phyloP scores from a whole-genome alignment of 768 basidiomycete species.

The Dioszegia aurantiaca region DNA sequence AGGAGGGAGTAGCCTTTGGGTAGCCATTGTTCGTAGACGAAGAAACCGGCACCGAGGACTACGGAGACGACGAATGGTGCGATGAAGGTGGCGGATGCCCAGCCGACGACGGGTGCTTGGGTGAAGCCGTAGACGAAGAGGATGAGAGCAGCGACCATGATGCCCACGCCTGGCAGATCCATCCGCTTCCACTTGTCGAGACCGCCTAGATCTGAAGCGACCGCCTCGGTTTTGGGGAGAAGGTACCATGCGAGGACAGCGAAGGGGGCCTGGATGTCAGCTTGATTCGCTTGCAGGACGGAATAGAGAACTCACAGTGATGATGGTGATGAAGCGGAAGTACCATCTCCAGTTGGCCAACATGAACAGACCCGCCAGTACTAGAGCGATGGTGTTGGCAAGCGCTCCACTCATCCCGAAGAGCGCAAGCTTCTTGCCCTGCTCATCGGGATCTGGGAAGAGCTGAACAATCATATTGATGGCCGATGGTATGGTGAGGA shows the following conservation, averaged over 20 bases:
- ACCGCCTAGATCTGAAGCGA: conserved; percentile 39
- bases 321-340: conserved; percentile 48
- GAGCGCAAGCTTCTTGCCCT: conserved; percentile 43
- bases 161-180: conserved; percentile 43
- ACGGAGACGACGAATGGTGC: conserved; percentile 45
- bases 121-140: conserved; percentile 49
- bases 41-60: conserved; percentile 35
- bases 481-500: conserved; percentile 38
- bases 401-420: conserved; percentile 47
- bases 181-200: conserved; percentile 42
- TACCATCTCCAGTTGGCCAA: conserved; percentile 50
- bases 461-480: conserved; percentile 29
- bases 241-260: conserved; percentile 42
- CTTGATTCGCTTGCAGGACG: not conserved
- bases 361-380: conserved; percentile 47
- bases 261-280: conserved; percentile 35
- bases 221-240: conserved; percentile 40
- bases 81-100: conserved; percentile 41
- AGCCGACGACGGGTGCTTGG: conserved; percentile 42
- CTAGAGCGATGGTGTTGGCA: conserved; percentile 43
- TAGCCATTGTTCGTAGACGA: conserved; percentile 40
- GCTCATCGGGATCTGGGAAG: conserved; percentile 42
- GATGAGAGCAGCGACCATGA: conserved; percentile 39
- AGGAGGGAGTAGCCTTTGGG: conserved; percentile 39
- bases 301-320: conserved; percentile 10